Percentiles rank a stretch among this genome's conserved stretches.
Evolutionary conservation across 768 basidiomycete species (phyloP).

Genomic region (Leccinum arenicola): DNA sequence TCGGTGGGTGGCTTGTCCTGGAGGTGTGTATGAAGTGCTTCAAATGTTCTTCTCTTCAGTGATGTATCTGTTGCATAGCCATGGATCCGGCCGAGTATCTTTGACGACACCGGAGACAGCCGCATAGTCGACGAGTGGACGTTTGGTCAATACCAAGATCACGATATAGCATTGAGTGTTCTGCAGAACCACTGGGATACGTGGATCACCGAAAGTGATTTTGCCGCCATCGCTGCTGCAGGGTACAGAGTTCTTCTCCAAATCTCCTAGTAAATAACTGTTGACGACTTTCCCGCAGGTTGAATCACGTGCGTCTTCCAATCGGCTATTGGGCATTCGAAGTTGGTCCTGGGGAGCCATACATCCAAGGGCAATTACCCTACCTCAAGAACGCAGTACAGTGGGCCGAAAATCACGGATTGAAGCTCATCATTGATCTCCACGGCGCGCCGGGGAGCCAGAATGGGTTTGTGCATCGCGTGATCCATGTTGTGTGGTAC

Average conservation of each 20-base stretch:
- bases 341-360: slow-evolving; percentile 73
- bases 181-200: slow-evolving; percentile 74
- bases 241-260: slow-evolving; percentile 43
- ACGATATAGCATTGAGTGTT: slow-evolving; percentile 43
- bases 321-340: slow-evolving; percentile 94
- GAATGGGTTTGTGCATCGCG: slow-evolving; percentile 53
- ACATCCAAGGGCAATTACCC: slow-evolving; percentile 70
- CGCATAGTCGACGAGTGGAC: slow-evolving; percentile 77
- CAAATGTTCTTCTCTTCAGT: slow-evolving; percentile 13
- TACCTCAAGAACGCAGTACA: slow-evolving; percentile 63
- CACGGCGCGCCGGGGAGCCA: slow-evolving; percentile 83
- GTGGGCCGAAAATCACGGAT: slow-evolving; percentile 66
- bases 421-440: slow-evolving; percentile 83
- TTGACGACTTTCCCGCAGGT: slow-evolving; percentile 35
- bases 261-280: slow-evolving; percentile 1
- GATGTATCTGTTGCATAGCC: slow-evolving; percentile 52
- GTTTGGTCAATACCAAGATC: slow-evolving; percentile 61
- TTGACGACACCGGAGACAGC: slow-evolving; percentile 51
- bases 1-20: slow-evolving; percentile 65
- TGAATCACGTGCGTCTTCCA: slow-evolving; percentile 81
- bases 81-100: slow-evolving; percentile 78
- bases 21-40: slow-evolving; percentile 36
- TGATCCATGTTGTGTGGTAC: background rate
- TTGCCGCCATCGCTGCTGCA: slow-evolving; percentile 68
- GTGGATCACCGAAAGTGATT: slow-evolving; percentile 84